Percentiles rank a stretch among this genome's conserved stretches.
Evolutionary conservation across 768 basidiomycete genomes (phyloP).

Genomic region (Phanerodontia chrysosporium): DNA sequence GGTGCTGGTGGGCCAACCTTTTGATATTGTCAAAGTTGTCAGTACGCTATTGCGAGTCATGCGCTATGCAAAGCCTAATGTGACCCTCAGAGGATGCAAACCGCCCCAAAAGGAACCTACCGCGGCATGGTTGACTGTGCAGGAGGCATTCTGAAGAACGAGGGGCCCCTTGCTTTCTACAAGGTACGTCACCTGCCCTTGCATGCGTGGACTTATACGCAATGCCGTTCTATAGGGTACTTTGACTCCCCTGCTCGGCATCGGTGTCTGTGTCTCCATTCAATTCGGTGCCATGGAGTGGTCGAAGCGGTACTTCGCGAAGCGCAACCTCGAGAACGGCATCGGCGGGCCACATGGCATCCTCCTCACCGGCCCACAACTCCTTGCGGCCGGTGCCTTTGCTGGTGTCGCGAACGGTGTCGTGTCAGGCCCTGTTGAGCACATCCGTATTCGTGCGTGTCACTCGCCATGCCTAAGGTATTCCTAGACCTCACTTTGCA

Average conservation of each 20-base stretch:
- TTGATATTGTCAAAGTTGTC: conserved; percentile 97
- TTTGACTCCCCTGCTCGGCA: conserved; percentile 83
- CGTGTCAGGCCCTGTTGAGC: conserved; percentile 95
- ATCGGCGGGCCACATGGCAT: conserved; percentile 63
- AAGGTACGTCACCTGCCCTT: conserved; percentile 49
- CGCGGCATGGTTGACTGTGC: conserved; percentile 86
- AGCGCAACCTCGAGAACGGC: conserved; percentile 54
- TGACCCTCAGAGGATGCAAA: conserved; percentile 80
- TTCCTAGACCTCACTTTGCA: background rate
- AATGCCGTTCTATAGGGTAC: conserved; percentile 58
- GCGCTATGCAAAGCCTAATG: background rate
- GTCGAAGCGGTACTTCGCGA: conserved; percentile 74
- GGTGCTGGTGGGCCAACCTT: conserved; percentile 91
- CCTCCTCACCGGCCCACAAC: conserved; percentile 55
- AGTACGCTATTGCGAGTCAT: conserved; percentile 26
- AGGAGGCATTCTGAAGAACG: conserved; percentile 83
- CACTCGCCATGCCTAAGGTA: background rate
- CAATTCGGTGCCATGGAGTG: conserved; percentile 91
- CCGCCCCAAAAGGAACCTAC: conserved; percentile 86
- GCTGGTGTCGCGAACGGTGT: conserved; percentile 90
- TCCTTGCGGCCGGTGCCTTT: conserved; percentile 71
- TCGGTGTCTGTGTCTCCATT: conserved; percentile 93
- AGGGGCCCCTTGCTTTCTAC: conserved; percentile 93
- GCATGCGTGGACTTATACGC: background rate
- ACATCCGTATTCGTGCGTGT: conserved; percentile 90